Evolutionary conservation across 2,329 filamentous ascomycete genomes (phyloP).

Genomic region (Penicillium griseofulvum): DNA sequence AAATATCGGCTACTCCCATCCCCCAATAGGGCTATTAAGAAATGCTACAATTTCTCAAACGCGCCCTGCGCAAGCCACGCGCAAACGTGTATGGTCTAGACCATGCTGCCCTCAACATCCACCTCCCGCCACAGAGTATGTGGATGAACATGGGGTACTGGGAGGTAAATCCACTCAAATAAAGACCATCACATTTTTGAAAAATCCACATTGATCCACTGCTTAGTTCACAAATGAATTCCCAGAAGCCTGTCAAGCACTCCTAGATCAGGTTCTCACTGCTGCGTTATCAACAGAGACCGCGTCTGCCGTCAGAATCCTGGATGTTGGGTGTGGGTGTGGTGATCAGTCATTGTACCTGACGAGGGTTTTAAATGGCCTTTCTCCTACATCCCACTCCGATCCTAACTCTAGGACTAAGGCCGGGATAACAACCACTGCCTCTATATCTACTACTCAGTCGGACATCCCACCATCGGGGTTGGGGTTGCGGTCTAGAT

Average conservation of each 20-base stretch:
- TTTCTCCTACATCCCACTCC: neutral
- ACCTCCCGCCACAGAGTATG: conserved; percentile 50
- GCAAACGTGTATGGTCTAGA: conserved; percentile 50
- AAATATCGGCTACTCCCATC: neutral
- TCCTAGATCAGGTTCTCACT: conserved; percentile 50
- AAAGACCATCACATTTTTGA: neutral
- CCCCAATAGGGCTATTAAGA: no score
- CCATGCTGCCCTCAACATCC: conserved; percentile 57
- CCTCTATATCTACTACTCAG: neutral
- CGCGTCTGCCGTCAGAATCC: conserved; percentile 14
- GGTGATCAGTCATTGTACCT: conserved; percentile 57
- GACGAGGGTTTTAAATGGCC: conserved; percentile 26
- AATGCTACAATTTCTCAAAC: conserved; percentile 11
- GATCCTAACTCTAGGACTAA: neutral
- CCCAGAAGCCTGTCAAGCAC: conserved; percentile 49
- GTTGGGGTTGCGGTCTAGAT: neutral
- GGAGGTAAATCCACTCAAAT: conserved; percentile 38
- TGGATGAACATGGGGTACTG: conserved; percentile 66
- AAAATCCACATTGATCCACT: neutral
- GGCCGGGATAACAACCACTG: neutral
- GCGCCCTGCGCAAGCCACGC: conserved; percentile 8
- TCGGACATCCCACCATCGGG: neutral
- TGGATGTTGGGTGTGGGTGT: conserved; percentile 60
- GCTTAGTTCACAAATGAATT: conserved; percentile 37
- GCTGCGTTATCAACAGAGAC: conserved; percentile 40